phyloP scores from a whole-genome alignment of 202 grass and related monocot species.

The Setaria italica region DNA sequence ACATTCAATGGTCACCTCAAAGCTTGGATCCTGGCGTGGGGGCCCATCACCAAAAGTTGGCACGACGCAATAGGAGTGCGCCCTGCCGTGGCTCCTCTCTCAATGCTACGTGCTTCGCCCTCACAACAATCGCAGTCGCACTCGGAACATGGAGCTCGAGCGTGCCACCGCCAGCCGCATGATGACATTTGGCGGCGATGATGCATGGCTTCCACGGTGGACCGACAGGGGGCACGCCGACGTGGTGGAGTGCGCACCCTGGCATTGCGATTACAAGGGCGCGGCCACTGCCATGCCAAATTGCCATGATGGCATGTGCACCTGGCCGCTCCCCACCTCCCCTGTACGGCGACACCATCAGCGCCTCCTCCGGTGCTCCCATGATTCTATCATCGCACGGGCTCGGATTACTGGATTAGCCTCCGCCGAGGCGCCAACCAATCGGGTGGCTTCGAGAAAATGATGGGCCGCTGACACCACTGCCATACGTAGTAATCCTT shows the following conservation, averaged over 20 bases:
- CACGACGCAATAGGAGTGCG: constrained; percentile 37
- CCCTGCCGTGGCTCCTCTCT: background rate
- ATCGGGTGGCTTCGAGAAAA: background rate
- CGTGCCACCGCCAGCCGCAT: background rate
- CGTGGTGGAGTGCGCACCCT: no score
- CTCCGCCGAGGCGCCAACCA: background rate
- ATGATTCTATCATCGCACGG: constrained; percentile 44
- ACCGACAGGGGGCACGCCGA: no score
- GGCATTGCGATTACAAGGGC: no score
- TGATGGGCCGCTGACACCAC: constrained; percentile 40
- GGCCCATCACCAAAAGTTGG: background rate
- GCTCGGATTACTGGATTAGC: constrained; percentile 7
- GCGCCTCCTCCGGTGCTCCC: constrained; percentile 29
- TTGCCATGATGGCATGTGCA: no score
- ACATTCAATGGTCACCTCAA: constrained; percentile 50
- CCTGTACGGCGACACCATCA: constrained; percentile 50
- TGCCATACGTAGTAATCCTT: background rate
- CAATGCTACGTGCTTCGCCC: background rate
- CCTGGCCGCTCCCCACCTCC: background rate
- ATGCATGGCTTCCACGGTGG: constrained; percentile 43
- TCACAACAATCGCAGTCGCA: background rate
- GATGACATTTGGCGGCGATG: constrained; percentile 63
- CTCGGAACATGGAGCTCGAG: background rate
- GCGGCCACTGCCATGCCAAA: no score
- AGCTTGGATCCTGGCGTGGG: constrained; percentile 17